Evolutionary conservation across 345 rosid species (phyloP).

Genomic region (Hibiscus tridactylites): DNA sequence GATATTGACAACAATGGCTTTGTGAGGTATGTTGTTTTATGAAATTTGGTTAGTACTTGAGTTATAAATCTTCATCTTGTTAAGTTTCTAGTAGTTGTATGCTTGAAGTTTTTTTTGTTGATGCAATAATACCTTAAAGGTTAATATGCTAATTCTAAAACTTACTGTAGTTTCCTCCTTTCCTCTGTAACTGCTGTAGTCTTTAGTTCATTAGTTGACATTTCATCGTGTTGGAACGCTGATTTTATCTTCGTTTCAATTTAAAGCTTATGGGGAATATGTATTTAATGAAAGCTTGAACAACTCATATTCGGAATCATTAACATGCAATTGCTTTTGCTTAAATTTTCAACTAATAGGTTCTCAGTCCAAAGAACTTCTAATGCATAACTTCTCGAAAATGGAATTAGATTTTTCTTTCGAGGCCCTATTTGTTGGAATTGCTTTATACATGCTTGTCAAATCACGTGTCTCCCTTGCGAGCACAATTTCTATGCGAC

Average conservation of each 20-base stretch:
- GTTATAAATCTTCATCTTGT: background rate
- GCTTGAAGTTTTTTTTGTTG: background rate
- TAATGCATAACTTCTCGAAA: background rate
- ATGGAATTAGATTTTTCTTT: background rate
- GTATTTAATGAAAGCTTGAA: background rate
- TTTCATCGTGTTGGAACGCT: background rate
- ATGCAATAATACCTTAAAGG: background rate
- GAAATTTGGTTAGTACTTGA: background rate
- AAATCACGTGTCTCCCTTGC: background rate
- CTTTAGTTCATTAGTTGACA: background rate
- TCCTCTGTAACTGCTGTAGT: background rate
- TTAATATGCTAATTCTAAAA: background rate
- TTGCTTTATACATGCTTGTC: background rate
- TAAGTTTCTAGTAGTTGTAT: background rate
- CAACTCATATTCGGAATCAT: background rate
- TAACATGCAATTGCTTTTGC: background rate
- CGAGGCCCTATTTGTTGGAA: background rate
- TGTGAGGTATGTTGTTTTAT: constrained; percentile 48
- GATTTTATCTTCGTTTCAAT: background rate
- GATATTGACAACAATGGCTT: constrained; percentile 79
- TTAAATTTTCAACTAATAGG: background rate
- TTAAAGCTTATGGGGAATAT: background rate
- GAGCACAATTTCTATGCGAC: background rate
- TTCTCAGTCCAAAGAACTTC: background rate
- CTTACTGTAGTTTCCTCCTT: background rate